Conservation (phyloP, 1,284 basidiomycete genomes). For the Anthracocystis setariae region DNA sequence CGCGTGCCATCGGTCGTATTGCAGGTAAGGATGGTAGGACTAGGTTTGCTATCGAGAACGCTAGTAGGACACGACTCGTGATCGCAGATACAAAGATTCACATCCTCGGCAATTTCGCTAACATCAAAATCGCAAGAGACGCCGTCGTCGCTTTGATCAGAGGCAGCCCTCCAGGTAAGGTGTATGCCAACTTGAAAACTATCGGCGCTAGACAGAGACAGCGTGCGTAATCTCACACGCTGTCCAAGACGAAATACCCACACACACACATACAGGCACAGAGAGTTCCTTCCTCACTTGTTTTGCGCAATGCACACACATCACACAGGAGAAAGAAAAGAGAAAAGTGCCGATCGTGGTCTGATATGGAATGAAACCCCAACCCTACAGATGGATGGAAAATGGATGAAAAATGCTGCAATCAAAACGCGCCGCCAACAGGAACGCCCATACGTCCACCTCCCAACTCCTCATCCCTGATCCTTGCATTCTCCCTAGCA, state of each 20-base stretch:
- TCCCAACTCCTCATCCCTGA: constrained; percentile 54
- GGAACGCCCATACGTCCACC: constrained; percentile 48
- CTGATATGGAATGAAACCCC: too few species aligned
- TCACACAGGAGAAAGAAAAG: too few species aligned
- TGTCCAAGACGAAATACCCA: too few species aligned
- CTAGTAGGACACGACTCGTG: constrained; percentile 92
- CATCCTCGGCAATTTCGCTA: constrained; percentile 92
- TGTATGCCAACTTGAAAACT: constrained; percentile 77
- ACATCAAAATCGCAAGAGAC: constrained; percentile 96
- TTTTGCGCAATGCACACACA: constrained; percentile 5
- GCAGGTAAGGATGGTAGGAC: constrained; percentile 98
- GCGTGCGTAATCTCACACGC: constrained; percentile 70
- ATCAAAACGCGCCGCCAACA: constrained; percentile 5
- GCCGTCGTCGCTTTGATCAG: constrained; percentile 94
- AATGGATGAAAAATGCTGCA: too few species aligned
- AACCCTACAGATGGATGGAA: too few species aligned
- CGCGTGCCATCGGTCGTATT: constrained; percentile 95
- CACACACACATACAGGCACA: too few species aligned
- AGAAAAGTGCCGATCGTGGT: too few species aligned
- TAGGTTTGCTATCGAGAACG: constrained; percentile 97
- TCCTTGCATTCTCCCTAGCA: constrained; percentile 36
- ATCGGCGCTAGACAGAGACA: constrained; percentile 93
- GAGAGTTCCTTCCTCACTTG: too few species aligned
- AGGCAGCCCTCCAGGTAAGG: constrained; percentile 94
- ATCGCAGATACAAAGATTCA: constrained; percentile 98